Evolutionary conservation across 768 basidiomycete species (phyloP).

Genomic region (Mycena latifolia): DNA sequence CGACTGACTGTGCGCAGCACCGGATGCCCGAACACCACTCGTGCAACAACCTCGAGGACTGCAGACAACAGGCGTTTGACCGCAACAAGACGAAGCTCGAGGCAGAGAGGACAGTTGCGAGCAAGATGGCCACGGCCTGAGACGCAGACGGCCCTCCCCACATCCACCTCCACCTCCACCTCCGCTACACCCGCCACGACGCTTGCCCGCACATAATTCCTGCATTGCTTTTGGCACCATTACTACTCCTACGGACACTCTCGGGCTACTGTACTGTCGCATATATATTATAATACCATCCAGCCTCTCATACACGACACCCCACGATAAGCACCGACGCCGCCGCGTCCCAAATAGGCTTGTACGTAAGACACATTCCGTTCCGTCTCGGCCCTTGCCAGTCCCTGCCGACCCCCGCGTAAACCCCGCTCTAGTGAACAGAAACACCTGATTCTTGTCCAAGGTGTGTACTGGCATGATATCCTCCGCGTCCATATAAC

Average conservation of each 20-base stretch:
- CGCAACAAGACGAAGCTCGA: constrained; percentile 84
- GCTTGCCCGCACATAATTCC: constrained; percentile 18
- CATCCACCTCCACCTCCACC: background rate
- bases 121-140: constrained; percentile 87
- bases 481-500: background rate
- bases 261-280: constrained; percentile 28
- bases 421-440: too few species aligned
- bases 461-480: background rate
- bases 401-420: too few species aligned
- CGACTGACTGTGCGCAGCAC: constrained; percentile 63
- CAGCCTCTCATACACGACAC: constrained; percentile 3
- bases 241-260: constrained; percentile 26
- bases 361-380: background rate
- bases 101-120: constrained; percentile 87
- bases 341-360: background rate
- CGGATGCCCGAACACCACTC: constrained; percentile 91
- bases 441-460: constrained; percentile 3
- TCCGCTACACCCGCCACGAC: constrained; percentile 15
- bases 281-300: constrained; percentile 29
- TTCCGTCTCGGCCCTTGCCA: too few species aligned
- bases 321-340: too few species aligned
- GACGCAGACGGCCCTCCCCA: background rate
- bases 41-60: constrained; percentile 86
- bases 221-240: constrained; percentile 15
- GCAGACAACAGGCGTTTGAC: constrained; percentile 89